These are phyloP conservation scores for Nemania abortiva DNA, from an alignment of 2,329 filamentous ascomycete genomes.

Conservation along the genomic window DNA sequence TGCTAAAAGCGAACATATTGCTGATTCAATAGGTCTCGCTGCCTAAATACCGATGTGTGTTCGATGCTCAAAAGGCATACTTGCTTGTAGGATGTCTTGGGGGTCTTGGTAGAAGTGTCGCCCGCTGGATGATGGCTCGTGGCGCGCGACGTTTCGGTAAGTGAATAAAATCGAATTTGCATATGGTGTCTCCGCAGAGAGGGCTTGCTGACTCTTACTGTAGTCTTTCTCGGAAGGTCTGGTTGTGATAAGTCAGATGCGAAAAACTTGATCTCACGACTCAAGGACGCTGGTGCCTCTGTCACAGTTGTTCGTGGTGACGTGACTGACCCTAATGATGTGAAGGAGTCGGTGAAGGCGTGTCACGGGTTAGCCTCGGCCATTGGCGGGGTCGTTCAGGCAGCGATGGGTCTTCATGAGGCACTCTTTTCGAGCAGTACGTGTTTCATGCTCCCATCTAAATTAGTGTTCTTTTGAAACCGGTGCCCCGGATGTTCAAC, in stretches of 20 bases:
- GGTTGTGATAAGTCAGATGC: conserved; percentile 41
- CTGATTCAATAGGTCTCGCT: neutral
- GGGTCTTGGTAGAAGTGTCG: conserved; percentile 44
- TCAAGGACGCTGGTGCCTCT: conserved; percentile 11
- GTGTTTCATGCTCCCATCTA: neutral
- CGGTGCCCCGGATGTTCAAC: too few relatives aligned
- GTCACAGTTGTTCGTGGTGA: conserved; percentile 33
- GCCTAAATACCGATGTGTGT: neutral
- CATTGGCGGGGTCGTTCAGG: conserved; percentile 52
- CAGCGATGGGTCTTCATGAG: conserved; percentile 51
- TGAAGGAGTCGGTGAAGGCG: neutral
- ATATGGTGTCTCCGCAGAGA: too few relatives aligned
- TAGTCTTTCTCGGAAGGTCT: conserved; percentile 48
- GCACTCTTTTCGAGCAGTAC: conserved; percentile 12
- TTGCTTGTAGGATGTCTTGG: conserved; percentile 41
- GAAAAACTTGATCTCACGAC: conserved; percentile 35
- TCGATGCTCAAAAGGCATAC: conserved; percentile 24
- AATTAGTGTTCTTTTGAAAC: too few relatives aligned
- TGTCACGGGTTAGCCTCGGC: neutral
- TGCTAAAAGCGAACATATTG: too few relatives aligned
- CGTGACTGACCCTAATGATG: conserved; percentile 22
- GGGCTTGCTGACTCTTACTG: too few relatives aligned
- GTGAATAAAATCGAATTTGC: too few relatives aligned
- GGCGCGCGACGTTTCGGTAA: conserved; percentile 46
- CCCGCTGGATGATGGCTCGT: conserved; percentile 45